A percentile compares a stretch with the other conserved stretches of the same genome.
Conservation (phyloP, 768 basidiomycete species). For the Xerocomus brunneocitrinus region DNA sequence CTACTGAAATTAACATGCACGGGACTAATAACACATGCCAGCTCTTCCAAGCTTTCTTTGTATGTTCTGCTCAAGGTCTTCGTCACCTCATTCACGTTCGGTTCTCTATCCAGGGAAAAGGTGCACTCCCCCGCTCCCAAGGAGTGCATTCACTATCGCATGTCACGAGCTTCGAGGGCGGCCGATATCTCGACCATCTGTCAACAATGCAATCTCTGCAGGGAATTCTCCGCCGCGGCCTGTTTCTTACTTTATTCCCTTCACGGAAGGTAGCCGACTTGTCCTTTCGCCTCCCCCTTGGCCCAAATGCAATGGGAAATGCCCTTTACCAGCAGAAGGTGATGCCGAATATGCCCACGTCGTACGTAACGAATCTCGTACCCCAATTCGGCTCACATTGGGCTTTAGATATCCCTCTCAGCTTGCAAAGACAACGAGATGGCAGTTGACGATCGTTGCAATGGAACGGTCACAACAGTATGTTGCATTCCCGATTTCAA, state of each 20-base stretch:
- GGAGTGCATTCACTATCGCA: neutral
- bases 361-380: slow-evolving; percentile 11
- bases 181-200: slow-evolving; percentile 4
- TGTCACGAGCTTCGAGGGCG: slow-evolving; percentile 11
- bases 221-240: slow-evolving; percentile 11
- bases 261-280: slow-evolving; percentile 6
- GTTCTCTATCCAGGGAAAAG: slow-evolving; percentile 3
- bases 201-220: slow-evolving; percentile 15
- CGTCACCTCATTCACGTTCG: neutral
- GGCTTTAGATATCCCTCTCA: slow-evolving; percentile 23
- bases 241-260: slow-evolving; percentile 9
- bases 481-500: neutral
- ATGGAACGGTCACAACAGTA: slow-evolving; percentile 22
- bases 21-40: neutral
- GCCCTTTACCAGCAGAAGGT: neutral
- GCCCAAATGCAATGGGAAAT: slow-evolving; percentile 19
- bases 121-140: neutral
- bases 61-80: neutral
- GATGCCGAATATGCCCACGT: slow-evolving; percentile 17
- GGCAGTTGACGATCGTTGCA: slow-evolving; percentile 18
- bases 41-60: slow-evolving; percentile 7
- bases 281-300: slow-evolving; percentile 18
- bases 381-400: neutral
- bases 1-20: too few species aligned
- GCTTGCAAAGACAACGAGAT: slow-evolving; percentile 26